Evolutionary conservation across 768 basidiomycete genomes (phyloP).

Genomic region (Tremella mesenterica): DNA sequence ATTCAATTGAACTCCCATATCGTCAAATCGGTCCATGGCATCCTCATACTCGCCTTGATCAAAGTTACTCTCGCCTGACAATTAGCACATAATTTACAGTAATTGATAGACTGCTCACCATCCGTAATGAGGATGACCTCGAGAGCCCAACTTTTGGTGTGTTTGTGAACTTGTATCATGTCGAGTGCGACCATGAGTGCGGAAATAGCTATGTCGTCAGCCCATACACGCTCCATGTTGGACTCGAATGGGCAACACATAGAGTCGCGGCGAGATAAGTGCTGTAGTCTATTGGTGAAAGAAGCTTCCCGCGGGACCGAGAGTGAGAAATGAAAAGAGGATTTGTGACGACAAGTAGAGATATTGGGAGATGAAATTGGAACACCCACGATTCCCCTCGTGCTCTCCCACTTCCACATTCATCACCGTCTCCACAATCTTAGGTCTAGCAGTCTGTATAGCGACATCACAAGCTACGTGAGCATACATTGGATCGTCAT

Average conservation of each 20-base stretch:
- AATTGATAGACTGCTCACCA: slow-evolving; percentile 54
- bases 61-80: slow-evolving; percentile 33
- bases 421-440: slow-evolving; percentile 38
- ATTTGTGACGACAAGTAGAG: too few relatives aligned
- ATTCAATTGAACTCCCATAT: slow-evolving; percentile 53
- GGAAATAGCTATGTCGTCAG: slow-evolving; percentile 57
- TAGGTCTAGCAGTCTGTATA: slow-evolving; percentile 39
- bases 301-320: too few relatives aligned
- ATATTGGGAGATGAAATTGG: too few relatives aligned
- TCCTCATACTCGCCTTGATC: slow-evolving; percentile 39
- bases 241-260: too few relatives aligned
- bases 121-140: slow-evolving; percentile 80
- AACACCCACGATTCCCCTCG: slow-evolving; percentile 40
- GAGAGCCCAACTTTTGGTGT: slow-evolving; percentile 71
- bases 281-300: too few relatives aligned
- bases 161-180: slow-evolving; percentile 61
- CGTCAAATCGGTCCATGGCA: slow-evolving; percentile 57
- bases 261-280: background rate
- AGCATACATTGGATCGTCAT: slow-evolving; percentile 34
- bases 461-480: slow-evolving; percentile 35
- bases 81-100: background rate
- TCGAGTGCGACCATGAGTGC: slow-evolving; percentile 79
- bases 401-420: slow-evolving; percentile 33
- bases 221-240: background rate
- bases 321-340: too few relatives aligned